phyloP scores from a whole-genome alignment of 352 stramenopile species.

The Stramenopiles sp. region DNA sequence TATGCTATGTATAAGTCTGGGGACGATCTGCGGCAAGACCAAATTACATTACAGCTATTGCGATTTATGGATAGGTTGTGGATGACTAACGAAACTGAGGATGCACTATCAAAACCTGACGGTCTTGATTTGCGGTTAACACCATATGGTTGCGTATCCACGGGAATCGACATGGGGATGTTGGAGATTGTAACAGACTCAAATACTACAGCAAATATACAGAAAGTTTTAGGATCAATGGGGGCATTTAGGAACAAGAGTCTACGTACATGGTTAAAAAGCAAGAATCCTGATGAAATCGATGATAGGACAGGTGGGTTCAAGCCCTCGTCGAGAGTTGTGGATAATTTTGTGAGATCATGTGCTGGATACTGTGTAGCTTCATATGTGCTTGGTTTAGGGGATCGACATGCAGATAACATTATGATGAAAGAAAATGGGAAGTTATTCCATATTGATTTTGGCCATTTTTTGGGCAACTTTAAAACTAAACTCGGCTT shows the following conservation, averaged over 20 bases:
- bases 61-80: constrained; percentile 70
- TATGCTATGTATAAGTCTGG: constrained; percentile 71
- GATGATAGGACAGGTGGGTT: constrained; percentile 32
- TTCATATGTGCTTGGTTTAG: constrained; percentile 74
- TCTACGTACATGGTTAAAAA: background rate
- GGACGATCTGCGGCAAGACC: constrained; percentile 74
- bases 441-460: constrained; percentile 88
- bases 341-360: constrained; percentile 62
- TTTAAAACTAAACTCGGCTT: constrained; percentile 77
- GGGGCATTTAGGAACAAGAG: background rate
- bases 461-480: constrained; percentile 76
- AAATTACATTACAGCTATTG: constrained; percentile 69
- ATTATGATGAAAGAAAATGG: constrained; percentile 77
- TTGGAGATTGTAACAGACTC: constrained; percentile 64
- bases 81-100: no score
- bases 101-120: no score
- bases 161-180: constrained; percentile 54
- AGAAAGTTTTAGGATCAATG: background rate
- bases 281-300: constrained; percentile 23
- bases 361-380: constrained; percentile 74
- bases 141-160: constrained; percentile 61
- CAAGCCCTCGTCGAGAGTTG: no score
- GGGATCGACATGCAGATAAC: constrained; percentile 81
- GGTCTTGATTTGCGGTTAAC: constrained; percentile 54
- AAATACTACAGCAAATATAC: constrained; percentile 57